Evolutionary conservation across 2,329 filamentous ascomycete species (phyloP).

Genomic region (Aspergillus novoparasiticus): DNA sequence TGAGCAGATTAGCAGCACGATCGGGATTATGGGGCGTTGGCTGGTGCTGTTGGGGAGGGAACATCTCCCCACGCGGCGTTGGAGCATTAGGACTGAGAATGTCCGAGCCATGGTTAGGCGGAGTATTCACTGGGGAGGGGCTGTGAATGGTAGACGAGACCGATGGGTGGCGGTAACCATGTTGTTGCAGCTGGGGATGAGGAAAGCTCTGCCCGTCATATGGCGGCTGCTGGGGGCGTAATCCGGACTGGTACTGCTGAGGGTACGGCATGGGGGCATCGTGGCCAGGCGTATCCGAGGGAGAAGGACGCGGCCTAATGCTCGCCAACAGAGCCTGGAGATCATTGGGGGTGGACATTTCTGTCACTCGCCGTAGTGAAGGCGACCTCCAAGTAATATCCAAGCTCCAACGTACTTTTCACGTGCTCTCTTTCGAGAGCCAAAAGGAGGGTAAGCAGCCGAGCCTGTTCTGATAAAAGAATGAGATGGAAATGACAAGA

Average conservation of each 20-base stretch:
- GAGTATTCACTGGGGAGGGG: slow-evolving; percentile 55
- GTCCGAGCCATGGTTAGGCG: slow-evolving; percentile 59
- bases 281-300: slow-evolving; percentile 33
- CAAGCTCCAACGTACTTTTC: slow-evolving; percentile 30
- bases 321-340: slow-evolving; percentile 51
- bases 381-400: slow-evolving; percentile 33
- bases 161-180: slow-evolving; percentile 57
- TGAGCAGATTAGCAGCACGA: slow-evolving; percentile 62
- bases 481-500: slow-evolving; percentile 13
- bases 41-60: slow-evolving; percentile 42
- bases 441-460: slow-evolving; percentile 15
- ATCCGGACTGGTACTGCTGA: slow-evolving; percentile 34
- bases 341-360: slow-evolving; percentile 52
- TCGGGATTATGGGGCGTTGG: slow-evolving; percentile 44
- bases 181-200: slow-evolving; percentile 32
- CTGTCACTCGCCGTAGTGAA: slow-evolving; percentile 38
- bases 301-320: slow-evolving; percentile 45
- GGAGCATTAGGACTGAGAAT: slow-evolving; percentile 60
- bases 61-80: slow-evolving; percentile 47
- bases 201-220: slow-evolving; percentile 37
- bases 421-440: slow-evolving; percentile 39
- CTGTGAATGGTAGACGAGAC: slow-evolving; percentile 62
- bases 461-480: slow-evolving; percentile 12
- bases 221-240: slow-evolving; percentile 30
- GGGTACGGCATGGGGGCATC: slow-evolving; percentile 32